Evolutionary conservation across 257 asterid species (phyloP).

Genomic region (Nicotiana tomentosiformis): DNA sequence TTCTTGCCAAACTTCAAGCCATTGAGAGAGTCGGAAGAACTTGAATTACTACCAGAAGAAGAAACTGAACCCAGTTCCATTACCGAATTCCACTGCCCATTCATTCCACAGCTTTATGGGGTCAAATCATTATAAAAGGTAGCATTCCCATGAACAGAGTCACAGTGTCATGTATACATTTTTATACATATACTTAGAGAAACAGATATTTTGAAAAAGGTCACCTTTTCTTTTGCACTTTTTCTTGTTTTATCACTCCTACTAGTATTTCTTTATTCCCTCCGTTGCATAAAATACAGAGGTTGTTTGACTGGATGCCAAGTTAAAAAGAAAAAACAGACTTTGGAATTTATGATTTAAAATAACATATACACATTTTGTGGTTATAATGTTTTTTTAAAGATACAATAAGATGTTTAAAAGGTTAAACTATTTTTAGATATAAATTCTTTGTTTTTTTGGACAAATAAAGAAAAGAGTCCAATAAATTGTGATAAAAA

Average conservation of each 20-base stretch:
- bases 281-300: too few relatives aligned
- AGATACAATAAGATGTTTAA: too few relatives aligned
- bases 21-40: conserved; percentile 40
- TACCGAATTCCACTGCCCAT: conserved; percentile 41
- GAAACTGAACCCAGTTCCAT: conserved; percentile 70
- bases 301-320: too few relatives aligned
- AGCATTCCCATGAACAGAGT: not conserved
- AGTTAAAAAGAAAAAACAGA: too few relatives aligned
- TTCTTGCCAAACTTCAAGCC: conserved; percentile 79
- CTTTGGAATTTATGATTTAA: too few relatives aligned
- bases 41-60: conserved; percentile 42
- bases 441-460: too few relatives aligned
- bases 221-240: not conserved
- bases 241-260: not conserved
- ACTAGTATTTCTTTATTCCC: too few relatives aligned
- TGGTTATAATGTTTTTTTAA: too few relatives aligned
- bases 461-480: too few relatives aligned
- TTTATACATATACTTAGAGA: not conserved
- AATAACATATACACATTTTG: too few relatives aligned
- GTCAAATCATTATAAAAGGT: not conserved
- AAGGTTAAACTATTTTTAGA: too few relatives aligned
- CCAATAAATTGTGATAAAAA: too few relatives aligned
- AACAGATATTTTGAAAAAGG: not conserved
- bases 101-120: conserved; percentile 26
- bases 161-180: not conserved